Base-by-base conservation (phyloP, 2,329 filamentous ascomycete genomes). In the Calonectria fujianensis region DNA sequence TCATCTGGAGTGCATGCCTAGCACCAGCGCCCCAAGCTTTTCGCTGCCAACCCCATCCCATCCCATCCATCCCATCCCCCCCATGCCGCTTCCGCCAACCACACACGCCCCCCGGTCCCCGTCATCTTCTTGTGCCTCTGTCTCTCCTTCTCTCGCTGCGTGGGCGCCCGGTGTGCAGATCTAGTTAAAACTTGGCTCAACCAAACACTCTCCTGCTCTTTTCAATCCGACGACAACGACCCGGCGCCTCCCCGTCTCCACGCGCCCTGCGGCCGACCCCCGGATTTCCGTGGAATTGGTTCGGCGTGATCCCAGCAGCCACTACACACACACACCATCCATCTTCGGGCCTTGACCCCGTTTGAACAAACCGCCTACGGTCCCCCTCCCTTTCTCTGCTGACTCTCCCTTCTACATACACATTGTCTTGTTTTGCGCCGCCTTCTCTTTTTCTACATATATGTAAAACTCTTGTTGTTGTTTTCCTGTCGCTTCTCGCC, bases 281-380 rank as follows among this genome's bases (percentile, higher is more conserved):
- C 79, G 79, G 79, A 81, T 81, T 81, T 81, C 75, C 78, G 76
- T 81, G 72, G 79, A 79, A 76, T 78, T 80, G 79, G 79, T 80
- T 76, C 79, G 74, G 75, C 73, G 75, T 79, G 79, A 80, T 81
- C 78, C 79, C 70, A 78, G 57, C 31, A 24, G 57, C 57, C 32
- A 37, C 32, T 57, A 37, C 24, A 45, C 65, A 69, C 76, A 71
- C 72, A 70, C 72, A 73, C 75, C 73, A 74, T 24, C 57, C 57
- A 61, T 61, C 57, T 61, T 76, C 39, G 31, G 72, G 48, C 75
- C 41, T 69, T 27, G 69, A 63, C 51, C 52, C 67, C 59, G 57
- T 74, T 68, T 41, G 45, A 70, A 57, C 71, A 61, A 65, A 73
- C 64, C 74, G 39, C 67, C 75, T 24, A 7, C 18, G 20, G 8